Evolutionary conservation across 768 basidiomycete species (phyloP).

Genomic region (Pluteus cervinus): DNA sequence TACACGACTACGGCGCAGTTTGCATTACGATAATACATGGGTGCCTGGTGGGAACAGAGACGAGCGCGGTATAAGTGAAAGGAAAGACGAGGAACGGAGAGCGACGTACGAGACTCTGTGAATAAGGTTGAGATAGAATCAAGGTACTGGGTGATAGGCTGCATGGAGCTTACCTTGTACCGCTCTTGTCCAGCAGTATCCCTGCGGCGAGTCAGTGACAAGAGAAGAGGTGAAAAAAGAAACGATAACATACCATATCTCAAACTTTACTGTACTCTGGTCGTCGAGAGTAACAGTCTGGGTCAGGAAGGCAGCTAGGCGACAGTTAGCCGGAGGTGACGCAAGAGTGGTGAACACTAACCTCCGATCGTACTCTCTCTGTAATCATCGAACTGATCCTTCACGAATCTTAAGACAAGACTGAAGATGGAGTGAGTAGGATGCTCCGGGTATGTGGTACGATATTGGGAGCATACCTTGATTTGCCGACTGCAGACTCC

Average conservation of each 20-base stretch:
- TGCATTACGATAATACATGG: constrained; percentile 96
- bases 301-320: constrained; percentile 91
- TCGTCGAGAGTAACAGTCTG: constrained; percentile 92
- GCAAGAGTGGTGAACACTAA: constrained; percentile 22
- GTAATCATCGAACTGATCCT: constrained; percentile 94
- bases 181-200: constrained; percentile 96
- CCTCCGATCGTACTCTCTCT: constrained; percentile 93
- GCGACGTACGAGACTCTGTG: constrained; percentile 36
- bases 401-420: constrained; percentile 92
- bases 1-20: constrained; percentile 94
- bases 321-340: constrained; percentile 13
- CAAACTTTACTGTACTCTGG: constrained; percentile 92
- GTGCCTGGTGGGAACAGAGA: no score
- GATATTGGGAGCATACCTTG: constrained; percentile 49
- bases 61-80: no score
- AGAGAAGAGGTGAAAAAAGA: constrained; percentile 4
- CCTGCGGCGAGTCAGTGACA: constrained; percentile 36
- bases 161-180: constrained; percentile 60
- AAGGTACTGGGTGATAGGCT: constrained; percentile 7
- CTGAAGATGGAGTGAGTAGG: constrained; percentile 38
- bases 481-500: constrained; percentile 97
- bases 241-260: constrained; percentile 74
- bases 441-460: constrained; percentile 13
- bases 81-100: constrained; percentile 8
- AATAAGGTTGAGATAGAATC: constrained; percentile 4